phyloP scores from a whole-genome alignment of 495 filamentous ascomycete species.

The Tuber brumale region DNA sequence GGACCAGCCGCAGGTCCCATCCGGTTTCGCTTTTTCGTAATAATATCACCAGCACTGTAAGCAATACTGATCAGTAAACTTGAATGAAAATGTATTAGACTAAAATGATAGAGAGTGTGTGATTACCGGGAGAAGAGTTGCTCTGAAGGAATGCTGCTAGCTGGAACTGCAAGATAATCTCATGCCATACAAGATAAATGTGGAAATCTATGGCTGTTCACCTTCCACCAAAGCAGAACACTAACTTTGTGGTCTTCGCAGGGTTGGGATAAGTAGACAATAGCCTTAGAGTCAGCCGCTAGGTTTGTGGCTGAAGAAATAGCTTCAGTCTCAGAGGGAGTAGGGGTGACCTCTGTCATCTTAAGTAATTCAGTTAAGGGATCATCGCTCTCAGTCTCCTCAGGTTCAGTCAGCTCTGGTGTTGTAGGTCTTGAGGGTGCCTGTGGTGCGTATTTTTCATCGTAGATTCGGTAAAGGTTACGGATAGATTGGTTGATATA shows the following conservation, averaged over 20 bases:
- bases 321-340: too few relatives aligned
- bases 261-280: not conserved
- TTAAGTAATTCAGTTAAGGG: too few relatives aligned
- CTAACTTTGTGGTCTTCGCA: not conserved
- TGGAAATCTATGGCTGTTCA: conserved; percentile 2
- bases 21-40: not conserved
- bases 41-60: conserved; percentile 6
- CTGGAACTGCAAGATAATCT: conserved; percentile 18
- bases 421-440: not conserved
- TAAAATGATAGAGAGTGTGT: too few relatives aligned
- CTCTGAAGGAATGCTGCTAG: conserved; percentile 14
- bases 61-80: too few relatives aligned
- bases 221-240: conserved; percentile 8
- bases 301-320: too few relatives aligned
- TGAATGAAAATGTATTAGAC: too few relatives aligned
- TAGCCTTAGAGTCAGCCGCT: not conserved
- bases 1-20: too few relatives aligned
- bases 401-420: too few relatives aligned
- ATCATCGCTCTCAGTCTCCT: too few relatives aligned
- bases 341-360: too few relatives aligned
- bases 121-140: conserved; percentile 1
- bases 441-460: not conserved
- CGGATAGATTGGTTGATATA: not conserved
- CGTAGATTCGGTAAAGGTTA: conserved; percentile 5
- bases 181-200: conserved; percentile 13